Evolutionary conservation across 768 basidiomycete genomes (phyloP).

Genomic region (Russula emetica): DNA sequence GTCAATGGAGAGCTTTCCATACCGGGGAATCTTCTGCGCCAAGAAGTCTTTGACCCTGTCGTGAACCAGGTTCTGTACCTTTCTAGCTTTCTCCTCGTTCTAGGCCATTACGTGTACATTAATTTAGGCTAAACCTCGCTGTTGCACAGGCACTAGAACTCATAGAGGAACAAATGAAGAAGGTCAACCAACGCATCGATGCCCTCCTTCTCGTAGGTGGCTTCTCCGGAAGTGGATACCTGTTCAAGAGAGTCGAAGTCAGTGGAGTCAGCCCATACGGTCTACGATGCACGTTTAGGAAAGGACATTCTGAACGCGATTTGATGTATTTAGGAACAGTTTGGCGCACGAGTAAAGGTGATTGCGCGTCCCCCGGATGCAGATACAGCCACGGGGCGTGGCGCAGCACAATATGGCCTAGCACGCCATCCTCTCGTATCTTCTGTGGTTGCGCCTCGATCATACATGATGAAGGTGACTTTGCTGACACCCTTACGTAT

Average conservation of each 20-base stretch:
- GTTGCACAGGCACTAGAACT: constrained; percentile 62
- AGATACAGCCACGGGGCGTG: constrained; percentile 83
- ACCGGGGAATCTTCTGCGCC: constrained; percentile 71
- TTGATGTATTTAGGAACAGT: constrained; percentile 49
- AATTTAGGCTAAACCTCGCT: constrained; percentile 7
- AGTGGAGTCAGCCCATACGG: constrained; percentile 30
- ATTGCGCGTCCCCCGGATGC: constrained; percentile 83
- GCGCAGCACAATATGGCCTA: constrained; percentile 84
- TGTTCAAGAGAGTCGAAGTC: constrained; percentile 75
- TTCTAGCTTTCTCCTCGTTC: constrained; percentile 2
- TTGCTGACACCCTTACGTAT: constrained; percentile 3
- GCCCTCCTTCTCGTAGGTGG: constrained; percentile 87
- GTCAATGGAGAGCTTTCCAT: constrained; percentile 81
- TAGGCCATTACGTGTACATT: constrained; percentile 8
- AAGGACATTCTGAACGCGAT: constrained; percentile 6
- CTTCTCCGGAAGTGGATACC: constrained; percentile 81
- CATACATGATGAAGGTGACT: constrained; percentile 81
- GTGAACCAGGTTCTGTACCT: constrained; percentile 58
- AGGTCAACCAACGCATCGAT: constrained; percentile 68
- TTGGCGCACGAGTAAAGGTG: constrained; percentile 59
- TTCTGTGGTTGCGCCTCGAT: constrained; percentile 73
- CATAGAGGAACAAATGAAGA: constrained; percentile 69
- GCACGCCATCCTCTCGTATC: constrained; percentile 73
- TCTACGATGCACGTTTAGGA: constrained; percentile 18
- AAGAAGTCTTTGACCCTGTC: constrained; percentile 86